A percentile compares a stretch with the other conserved stretches of the same genome.
Conservation (phyloP, 371 early-diverging fungal genomes). For the Lichtheimia ramosa region DNA sequence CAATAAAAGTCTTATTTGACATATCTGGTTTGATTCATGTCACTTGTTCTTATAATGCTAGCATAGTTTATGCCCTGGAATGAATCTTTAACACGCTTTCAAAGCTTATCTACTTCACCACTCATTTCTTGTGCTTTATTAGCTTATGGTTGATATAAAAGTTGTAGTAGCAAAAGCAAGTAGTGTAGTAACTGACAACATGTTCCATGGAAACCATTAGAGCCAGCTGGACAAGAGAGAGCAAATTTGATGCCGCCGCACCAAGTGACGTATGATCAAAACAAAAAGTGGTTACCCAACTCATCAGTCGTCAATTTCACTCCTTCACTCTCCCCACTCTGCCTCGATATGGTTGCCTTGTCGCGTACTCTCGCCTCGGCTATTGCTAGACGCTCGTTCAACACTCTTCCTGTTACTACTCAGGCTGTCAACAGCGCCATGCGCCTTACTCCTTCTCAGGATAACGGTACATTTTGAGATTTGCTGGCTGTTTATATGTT, state of each 20-base stretch:
- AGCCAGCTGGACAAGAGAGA: too few relatives aligned
- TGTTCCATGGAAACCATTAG: too few relatives aligned
- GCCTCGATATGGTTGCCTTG: slow-evolving; percentile 7
- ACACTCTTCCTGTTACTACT: background rate
- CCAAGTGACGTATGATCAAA: background rate
- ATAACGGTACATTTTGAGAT: background rate
- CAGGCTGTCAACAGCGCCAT: slow-evolving; percentile 2
- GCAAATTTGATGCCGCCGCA: too few relatives aligned
- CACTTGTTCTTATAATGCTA: too few relatives aligned
- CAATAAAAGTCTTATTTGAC: background rate
- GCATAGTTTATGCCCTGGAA: too few relatives aligned
- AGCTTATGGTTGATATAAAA: too few relatives aligned
- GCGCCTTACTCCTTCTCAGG: background rate
- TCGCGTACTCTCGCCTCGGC: slow-evolving; percentile 11
- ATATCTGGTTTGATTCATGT: background rate
- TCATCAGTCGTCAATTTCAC: background rate
- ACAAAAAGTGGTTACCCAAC: slow-evolving; percentile 3
- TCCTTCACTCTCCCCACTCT: slow-evolving; percentile 11
- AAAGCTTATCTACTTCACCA: too few relatives aligned
- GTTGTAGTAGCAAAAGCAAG: background rate
- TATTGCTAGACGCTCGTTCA: slow-evolving; percentile 5
- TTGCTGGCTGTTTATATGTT: background rate
- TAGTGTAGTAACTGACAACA: background rate
- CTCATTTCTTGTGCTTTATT: too few relatives aligned
- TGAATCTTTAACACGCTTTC: too few relatives aligned